Conservation (phyloP, 148 eudicot genomes). For the Fagopyrum tataricum region DNA sequence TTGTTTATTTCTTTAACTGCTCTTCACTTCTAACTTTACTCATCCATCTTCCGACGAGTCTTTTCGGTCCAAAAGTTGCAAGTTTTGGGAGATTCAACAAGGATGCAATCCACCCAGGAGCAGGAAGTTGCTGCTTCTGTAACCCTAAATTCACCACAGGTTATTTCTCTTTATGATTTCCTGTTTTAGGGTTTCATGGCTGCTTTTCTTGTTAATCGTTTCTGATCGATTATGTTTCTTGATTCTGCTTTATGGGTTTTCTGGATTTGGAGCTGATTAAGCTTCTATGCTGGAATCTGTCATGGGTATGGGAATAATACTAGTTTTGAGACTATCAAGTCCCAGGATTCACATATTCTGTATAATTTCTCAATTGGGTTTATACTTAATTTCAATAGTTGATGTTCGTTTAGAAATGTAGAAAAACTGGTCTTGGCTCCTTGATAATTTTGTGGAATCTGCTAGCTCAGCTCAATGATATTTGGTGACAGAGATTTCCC, state of each 20-base stretch:
- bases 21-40: background rate
- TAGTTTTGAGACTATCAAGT: background rate
- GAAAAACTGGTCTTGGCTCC: background rate
- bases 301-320: background rate
- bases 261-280: background rate
- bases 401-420: background rate
- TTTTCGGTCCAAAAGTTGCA: background rate
- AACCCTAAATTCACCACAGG: constrained; percentile 5
- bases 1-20: too few species aligned
- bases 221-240: background rate
- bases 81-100: background rate
- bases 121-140: constrained; percentile 3
- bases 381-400: background rate
- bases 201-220: background rate
- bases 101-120: constrained; percentile 11
- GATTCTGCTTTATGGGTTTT: background rate
- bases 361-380: background rate
- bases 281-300: background rate
- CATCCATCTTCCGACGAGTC: background rate
- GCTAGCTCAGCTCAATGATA: background rate
- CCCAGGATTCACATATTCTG: background rate
- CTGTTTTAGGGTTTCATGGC: background rate
- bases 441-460: background rate
- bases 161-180: background rate
- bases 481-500: background rate